Conservation (phyloP, 1,284 basidiomycete genomes). For the Ceratobasidium sp. region DNA sequence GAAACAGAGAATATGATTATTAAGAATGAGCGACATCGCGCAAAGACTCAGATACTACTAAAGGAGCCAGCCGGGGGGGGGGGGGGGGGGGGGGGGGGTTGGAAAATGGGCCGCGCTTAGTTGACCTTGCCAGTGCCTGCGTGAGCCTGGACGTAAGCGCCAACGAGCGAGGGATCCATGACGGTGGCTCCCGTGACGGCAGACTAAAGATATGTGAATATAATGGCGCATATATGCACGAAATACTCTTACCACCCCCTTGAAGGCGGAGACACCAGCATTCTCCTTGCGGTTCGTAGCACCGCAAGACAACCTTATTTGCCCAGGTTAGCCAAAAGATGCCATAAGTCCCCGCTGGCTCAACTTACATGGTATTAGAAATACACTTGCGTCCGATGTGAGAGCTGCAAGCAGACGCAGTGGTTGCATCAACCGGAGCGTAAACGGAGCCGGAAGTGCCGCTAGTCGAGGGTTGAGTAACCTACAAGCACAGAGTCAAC, state of each 20-base stretch:
- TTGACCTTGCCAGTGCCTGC: conserved; percentile 19
- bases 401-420: conserved; percentile 5
- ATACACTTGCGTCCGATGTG: conserved; percentile 7
- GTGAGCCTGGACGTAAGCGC: conserved; percentile 11
- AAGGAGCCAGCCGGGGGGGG: too few relatives aligned
- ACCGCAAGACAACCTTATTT: conserved; percentile 2
- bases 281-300: conserved; percentile 10
- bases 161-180: conserved; percentile 20
- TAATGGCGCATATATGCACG: not conserved
- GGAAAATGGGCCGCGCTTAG: not conserved
- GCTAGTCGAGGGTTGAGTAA: conserved; percentile 1
- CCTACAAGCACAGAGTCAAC: too few relatives aligned
- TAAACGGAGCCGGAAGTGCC: not conserved
- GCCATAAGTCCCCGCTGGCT: not conserved
- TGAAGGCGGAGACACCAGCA: not conserved
- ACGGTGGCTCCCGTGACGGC: conserved; percentile 7
- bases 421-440: not conserved
- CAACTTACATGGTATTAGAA: conserved; percentile 3
- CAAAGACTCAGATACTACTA: too few relatives aligned
- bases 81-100: too few relatives aligned
- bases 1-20: too few relatives aligned
- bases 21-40: too few relatives aligned
- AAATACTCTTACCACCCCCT: not conserved
- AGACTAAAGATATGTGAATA: not conserved
- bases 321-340: not conserved